A percentile compares a stretch with the other conserved stretches of the same genome.
phyloP scores from a whole-genome alignment of 768 basidiomycete species.

The Hysterangium stoloniferum region DNA sequence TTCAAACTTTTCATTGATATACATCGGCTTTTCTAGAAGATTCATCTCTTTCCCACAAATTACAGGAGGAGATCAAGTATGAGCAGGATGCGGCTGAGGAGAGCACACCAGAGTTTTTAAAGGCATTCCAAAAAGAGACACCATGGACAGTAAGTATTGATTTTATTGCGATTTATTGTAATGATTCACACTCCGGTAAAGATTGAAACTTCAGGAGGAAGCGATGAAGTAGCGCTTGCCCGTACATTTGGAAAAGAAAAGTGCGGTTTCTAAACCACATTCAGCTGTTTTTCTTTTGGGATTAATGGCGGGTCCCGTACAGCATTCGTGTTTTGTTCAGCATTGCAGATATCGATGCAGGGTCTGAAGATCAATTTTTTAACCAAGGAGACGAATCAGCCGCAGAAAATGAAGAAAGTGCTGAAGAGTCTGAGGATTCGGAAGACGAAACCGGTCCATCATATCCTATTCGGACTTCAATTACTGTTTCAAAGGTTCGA shows the following conservation, averaged over 20 bases:
- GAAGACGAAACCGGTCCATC: slow-evolving; percentile 30
- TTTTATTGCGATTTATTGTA: neutral
- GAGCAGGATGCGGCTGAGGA: slow-evolving; percentile 52
- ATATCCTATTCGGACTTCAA: slow-evolving; percentile 70
- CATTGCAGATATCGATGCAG: slow-evolving; percentile 72
- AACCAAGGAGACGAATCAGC: slow-evolving; percentile 22
- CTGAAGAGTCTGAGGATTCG: slow-evolving; percentile 32
- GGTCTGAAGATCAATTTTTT: slow-evolving; percentile 23
- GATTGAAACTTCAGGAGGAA: slow-evolving; percentile 63
- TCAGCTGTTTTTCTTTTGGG: neutral
- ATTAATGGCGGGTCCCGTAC: slow-evolving; percentile 1
- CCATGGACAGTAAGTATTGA: slow-evolving; percentile 63
- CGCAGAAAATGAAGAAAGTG: slow-evolving; percentile 23
- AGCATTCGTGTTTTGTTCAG: slow-evolving; percentile 91
- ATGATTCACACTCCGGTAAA: slow-evolving; percentile 20
- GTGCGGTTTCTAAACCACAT: slow-evolving; percentile 37
- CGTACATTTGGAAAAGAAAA: slow-evolving; percentile 86
- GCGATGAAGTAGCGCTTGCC: slow-evolving; percentile 76
- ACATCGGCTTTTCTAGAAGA: slow-evolving; percentile 45
- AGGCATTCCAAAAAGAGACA: slow-evolving; percentile 61
- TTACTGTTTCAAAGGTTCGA: slow-evolving; percentile 78
- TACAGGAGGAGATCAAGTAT: slow-evolving; percentile 78
- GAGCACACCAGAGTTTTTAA: slow-evolving; percentile 66
- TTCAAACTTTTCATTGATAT: neutral
- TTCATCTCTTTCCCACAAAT: slow-evolving; percentile 61